Conservation (phyloP, 495 filamentous ascomycete genomes). For the Talaromyces trachyspermus region DNA sequence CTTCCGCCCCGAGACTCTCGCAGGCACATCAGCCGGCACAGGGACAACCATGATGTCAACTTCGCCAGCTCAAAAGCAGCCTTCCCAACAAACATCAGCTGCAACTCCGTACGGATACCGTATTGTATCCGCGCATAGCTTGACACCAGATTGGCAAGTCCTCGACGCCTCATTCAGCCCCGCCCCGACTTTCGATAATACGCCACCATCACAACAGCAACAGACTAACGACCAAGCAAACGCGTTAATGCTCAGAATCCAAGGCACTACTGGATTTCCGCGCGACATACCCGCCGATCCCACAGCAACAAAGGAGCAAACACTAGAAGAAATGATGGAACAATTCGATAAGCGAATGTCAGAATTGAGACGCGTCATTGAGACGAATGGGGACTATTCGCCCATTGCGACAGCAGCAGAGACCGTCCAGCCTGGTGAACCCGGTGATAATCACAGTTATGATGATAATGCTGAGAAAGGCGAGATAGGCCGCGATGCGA, state of each 20-base stretch:
- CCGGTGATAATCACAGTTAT: not conserved
- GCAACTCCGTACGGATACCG: constrained; percentile 23
- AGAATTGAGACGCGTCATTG: constrained; percentile 38
- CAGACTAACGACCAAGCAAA: constrained; percentile 14
- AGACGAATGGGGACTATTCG: constrained; percentile 16
- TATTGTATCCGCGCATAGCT: constrained; percentile 40
- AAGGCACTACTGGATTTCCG: constrained; percentile 41
- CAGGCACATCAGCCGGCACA: not conserved
- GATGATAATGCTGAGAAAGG: no score
- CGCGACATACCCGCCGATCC: constrained; percentile 21
- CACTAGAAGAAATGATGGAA: constrained; percentile 49
- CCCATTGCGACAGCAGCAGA: not conserved
- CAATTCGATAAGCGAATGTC: constrained; percentile 62
- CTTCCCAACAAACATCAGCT: constrained; percentile 34
- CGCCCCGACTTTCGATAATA: constrained; percentile 51
- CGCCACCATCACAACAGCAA: constrained; percentile 27
- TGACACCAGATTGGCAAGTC: constrained; percentile 48
- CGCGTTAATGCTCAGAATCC: constrained; percentile 61
- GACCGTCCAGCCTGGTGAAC: not conserved
- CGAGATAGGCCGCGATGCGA: no score
- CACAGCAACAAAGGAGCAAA: constrained; percentile 27
- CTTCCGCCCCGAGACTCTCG: not conserved
- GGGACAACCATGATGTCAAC: constrained; percentile 16
- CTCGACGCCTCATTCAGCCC: constrained; percentile 38
- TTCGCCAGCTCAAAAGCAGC: constrained; percentile 12